These are phyloP conservation scores for Tolypocladium ophioglossoides DNA, from an alignment of 2,329 filamentous ascomycete species.

Conservation along the genomic window DNA sequence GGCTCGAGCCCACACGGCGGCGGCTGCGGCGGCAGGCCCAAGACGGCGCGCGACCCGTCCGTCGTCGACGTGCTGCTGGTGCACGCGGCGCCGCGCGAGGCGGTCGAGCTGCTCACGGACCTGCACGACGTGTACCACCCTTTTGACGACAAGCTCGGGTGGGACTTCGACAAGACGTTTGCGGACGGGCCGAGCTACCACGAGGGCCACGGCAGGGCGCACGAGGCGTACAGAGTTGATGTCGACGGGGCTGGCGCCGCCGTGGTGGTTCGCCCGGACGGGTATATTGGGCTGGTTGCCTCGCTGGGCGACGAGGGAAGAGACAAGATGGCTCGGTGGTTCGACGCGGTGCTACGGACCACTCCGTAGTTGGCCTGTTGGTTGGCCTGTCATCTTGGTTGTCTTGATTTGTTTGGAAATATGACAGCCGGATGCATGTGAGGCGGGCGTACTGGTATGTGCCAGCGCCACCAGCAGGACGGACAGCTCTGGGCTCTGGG, in stretches of 20 bases:
- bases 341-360: constrained; percentile 3
- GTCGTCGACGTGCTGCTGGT: constrained; percentile 51
- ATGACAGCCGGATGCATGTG: not conserved
- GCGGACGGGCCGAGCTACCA: constrained; percentile 43
- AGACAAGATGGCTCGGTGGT: constrained; percentile 5
- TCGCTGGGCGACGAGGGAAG: constrained; percentile 20
- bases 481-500: not conserved
- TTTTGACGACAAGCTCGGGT: constrained; percentile 34
- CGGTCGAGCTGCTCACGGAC: constrained; percentile 36
- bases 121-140: constrained; percentile 39
- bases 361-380: not conserved
- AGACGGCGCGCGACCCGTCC: not conserved
- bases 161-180: constrained; percentile 47
- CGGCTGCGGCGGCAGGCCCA: not conserved
- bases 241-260: constrained; percentile 38
- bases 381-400: not conserved
- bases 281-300: constrained; percentile 44
- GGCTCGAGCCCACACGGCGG: not conserved
- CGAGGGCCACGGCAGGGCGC: constrained; percentile 38
- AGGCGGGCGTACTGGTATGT: not conserved
- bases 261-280: constrained; percentile 54
- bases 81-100: constrained; percentile 40
- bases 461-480: not conserved
- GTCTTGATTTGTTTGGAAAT: not conserved
- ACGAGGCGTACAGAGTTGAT: constrained; percentile 49